Base-by-base conservation (phyloP, 768 basidiomycete species). In the Kwoniella newhampshirensis region DNA sequence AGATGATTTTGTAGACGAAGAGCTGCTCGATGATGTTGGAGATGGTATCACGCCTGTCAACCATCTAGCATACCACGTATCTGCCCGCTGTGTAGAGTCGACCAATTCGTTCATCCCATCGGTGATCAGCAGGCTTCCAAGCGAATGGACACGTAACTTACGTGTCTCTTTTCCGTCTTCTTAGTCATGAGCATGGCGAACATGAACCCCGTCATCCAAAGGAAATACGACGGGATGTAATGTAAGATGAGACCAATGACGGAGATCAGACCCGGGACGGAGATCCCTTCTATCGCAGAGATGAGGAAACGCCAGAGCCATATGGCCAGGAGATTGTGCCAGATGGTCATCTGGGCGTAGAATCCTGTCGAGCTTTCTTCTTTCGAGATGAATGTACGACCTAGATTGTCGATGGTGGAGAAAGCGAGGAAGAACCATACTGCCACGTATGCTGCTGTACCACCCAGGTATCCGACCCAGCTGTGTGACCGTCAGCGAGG, bases 251-350 rank as follows among this genome's bases (percentile, higher is more conserved):
- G 46, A 2, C 61, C 63, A 0, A 63, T 43, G 6, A 65, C 59
- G 6, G 64, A 66, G 25, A 68, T 46, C 12, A 72, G 13, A 9
- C 70, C 70, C 6, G 70, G 70, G 4, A 72, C 51, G 4, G 50
- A 50, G 21, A 72, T 40, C 0, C 54, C 54, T 41, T 72, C 67
- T 18, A 72, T 56, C 0, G 63, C 56, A 18, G 56, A 57, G 42
- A 72, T 45, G 15, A 72, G 47, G 54, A 65, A 72, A 23, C 70
- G 63, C 67, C 67, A 72, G 13, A 67, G 39, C 70, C 70, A 72
- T 30, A 72, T 69, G 0, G 70, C 70, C 13, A 72, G 57, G 23
- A 67, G 60, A 36, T 69, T 69, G 46, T 72, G 66, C 65, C 65
- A 69, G 20, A 66, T 54, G 15, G 51, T 68, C 52, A 63, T 61